Base-by-base conservation (phyloP, 306 rosid genomes). In the Cucurbita argyrosperma region DNA sequence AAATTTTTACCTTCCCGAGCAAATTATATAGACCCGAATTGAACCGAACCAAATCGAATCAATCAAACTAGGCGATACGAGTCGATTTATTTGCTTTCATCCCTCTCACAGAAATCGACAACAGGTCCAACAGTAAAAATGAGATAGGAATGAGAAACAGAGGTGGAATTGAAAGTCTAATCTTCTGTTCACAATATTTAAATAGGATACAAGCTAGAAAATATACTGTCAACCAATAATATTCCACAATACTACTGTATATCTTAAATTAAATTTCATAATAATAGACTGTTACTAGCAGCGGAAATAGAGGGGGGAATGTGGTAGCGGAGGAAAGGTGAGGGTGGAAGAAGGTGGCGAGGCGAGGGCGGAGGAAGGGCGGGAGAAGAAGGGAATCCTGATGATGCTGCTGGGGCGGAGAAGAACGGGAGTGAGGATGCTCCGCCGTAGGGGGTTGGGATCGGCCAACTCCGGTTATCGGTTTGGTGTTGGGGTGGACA, bases 401-500 rank as follows among this genome's bases (percentile, higher is more conserved):
- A 93, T 93, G 98, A 93, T 93, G 98, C 98, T 90, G 98, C 98
- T 90, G 98, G 96, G 85, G 90, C 81, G 84, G 92, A 86, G 88
- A 90, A 85, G 72, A 83, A 82, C 54, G 90, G 88, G 75, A 77
- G 35, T 66, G 80, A 83, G 70, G 80, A 77, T 68, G 89, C 80
- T 78, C 83, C 81, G 40, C 84, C 83, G 52, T 80, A 79, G 45
- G 85, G 87, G 79, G 81, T 82, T 79, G 83, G 90, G 71, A 81
- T 76, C 78, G 82, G 91, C 86, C 87, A 82, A 56, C 88, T 81
- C 93, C 90, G 74, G 62, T 69, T 85, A 58, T 79, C 84, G 78
- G 63, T 82, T 82, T 70, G 87, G 59, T 47, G 80, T 42, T 82
- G 83, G 30, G 85, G 62, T 63, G 72, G 57, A 68, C 81, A 83